Percentiles rank a stretch among this genome's conserved stretches.
phyloP scores from a whole-genome alignment of 2,329 filamentous ascomycete species.

The Fusarium mexicanum region DNA sequence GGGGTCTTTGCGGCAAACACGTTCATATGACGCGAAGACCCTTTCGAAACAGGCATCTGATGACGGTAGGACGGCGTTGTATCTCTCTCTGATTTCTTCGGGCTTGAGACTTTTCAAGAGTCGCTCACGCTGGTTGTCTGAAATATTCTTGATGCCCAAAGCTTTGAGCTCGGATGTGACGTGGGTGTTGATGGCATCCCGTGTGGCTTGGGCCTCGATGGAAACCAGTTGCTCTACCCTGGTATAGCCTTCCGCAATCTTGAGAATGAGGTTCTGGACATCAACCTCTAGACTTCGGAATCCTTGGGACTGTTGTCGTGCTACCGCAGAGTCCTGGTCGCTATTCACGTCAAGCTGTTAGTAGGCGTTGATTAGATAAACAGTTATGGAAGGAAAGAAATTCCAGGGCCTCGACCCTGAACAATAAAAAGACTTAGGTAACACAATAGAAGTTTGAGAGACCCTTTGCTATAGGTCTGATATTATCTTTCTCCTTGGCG shows the following conservation, averaged over 20 bases:
- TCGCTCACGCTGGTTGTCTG: not conserved
- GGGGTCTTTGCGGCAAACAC: fast-evolving
- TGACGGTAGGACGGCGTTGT: fast-evolving
- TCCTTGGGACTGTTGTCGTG: not conserved
- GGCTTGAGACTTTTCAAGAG: not conserved
- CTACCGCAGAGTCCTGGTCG: not conserved
- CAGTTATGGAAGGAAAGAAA: not conserved
- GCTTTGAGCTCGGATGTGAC: not conserved
- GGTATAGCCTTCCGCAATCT: fast-evolving
- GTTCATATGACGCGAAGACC: not conserved
- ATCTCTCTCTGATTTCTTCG: not conserved
- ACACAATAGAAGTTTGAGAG: not conserved
- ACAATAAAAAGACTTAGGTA: too few relatives aligned
- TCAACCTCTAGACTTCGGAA: not conserved
- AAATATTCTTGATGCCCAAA: fast-evolving
- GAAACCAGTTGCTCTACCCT: not conserved
- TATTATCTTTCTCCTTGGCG: too few relatives aligned
- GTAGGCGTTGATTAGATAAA: not conserved
- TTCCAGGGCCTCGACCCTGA: fast-evolving
- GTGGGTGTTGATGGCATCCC: not conserved
- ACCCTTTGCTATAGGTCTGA: too few relatives aligned
- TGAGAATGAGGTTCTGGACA: not conserved
- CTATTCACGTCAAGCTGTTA: fast-evolving
- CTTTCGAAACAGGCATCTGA: not conserved
- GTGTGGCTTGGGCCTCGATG: not conserved